Base-by-base conservation (phyloP, 352 stramenopile genomes). In the Phytophthora lateralis region DNA sequence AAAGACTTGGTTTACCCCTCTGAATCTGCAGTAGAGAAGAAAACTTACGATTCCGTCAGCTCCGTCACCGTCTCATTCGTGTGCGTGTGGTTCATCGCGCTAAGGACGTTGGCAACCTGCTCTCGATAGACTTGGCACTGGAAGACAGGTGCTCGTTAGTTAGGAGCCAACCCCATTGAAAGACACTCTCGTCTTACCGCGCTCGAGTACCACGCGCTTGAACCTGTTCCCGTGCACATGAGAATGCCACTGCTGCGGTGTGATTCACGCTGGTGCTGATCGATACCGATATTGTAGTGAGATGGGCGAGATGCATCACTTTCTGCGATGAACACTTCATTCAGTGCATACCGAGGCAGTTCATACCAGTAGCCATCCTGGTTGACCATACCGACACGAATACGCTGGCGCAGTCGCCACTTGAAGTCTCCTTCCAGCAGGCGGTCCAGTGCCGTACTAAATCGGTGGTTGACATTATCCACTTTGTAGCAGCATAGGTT, bases 321-420 rank as follows among this genome's bases (percentile, higher is more conserved):
- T 67, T 96, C 88, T 8, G 88, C 88, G 56, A 96, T 95, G 55
- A 96, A 96, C 38, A 96, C 86, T 77, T 96, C 88, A 57, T 96
- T 96, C 26, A 96, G 69, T 27, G 88, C 88, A 49, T 90, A 96
- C 11, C 83, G 86, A 35, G 86, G 85, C 15, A 96, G 61, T 39
- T 96, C 85, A 38, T 93, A 91, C 82, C 88, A 94, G 63, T 85
- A 94, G 3, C 87, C 87, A 63, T 96, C 87, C 44, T 94, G 87
- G 60, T 96, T 94, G 29, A 96, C 87, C 85, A 96, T 94, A 17
- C 84, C 86, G 0, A 95, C 86, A 60, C 85, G 85, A 61, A 95
- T 95, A 48, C 88, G 85, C 48, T 95, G 85, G 14, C 88, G 85
- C 37, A 91, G 58, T 4, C 82, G 80, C 86, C 85, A 94, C 27